phyloP scores from a whole-genome alignment of 352 stramenopile genomes.

The Thraustochytrium striatum region DNA sequence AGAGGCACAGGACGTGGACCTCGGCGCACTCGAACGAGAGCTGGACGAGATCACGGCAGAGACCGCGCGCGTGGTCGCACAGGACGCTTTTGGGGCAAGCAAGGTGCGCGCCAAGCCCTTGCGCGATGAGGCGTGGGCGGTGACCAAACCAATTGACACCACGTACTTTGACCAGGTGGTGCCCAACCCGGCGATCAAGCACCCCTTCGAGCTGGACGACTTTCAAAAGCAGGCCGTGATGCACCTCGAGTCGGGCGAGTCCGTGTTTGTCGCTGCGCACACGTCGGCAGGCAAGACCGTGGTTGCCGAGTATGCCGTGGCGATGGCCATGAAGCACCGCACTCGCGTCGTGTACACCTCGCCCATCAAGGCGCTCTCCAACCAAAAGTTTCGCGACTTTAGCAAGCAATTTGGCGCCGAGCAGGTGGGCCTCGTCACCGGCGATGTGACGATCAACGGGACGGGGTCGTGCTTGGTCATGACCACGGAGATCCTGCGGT shows the following conservation, averaged over 20 bases:
- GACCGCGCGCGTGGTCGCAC: neutral
- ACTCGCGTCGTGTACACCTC: slow-evolving; percentile 93
- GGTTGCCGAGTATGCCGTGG: slow-evolving; percentile 96
- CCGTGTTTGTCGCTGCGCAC: slow-evolving; percentile 92
- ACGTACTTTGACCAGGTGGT: slow-evolving; percentile 12
- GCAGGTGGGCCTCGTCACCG: slow-evolving; percentile 94
- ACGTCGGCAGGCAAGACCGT: slow-evolving; percentile 97
- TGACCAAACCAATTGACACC: slow-evolving; percentile 26
- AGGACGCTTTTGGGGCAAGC: slow-evolving; percentile 21
- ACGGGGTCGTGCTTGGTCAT: slow-evolving; percentile 94
- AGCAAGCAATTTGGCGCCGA: slow-evolving; percentile 81
- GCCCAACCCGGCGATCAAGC: slow-evolving; percentile 55
- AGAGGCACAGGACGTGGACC: neutral
- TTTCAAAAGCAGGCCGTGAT: slow-evolving; percentile 95
- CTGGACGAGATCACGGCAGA: neutral
- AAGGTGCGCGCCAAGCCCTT: neutral
- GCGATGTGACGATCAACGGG: slow-evolving; percentile 91
- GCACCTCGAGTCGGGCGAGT: slow-evolving; percentile 85
- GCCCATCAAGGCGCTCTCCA: slow-evolving; percentile 95
- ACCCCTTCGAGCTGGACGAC: slow-evolving; percentile 81
- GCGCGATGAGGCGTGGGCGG: slow-evolving; percentile 20
- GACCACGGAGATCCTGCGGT: slow-evolving; percentile 95
- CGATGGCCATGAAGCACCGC: slow-evolving; percentile 78
- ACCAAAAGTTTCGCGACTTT: slow-evolving; percentile 98
- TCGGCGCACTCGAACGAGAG: slow-evolving; percentile 14